phyloP scores from a whole-genome alignment of 2,329 filamentous ascomycete genomes.

The Drechslerella coelobrocha region DNA sequence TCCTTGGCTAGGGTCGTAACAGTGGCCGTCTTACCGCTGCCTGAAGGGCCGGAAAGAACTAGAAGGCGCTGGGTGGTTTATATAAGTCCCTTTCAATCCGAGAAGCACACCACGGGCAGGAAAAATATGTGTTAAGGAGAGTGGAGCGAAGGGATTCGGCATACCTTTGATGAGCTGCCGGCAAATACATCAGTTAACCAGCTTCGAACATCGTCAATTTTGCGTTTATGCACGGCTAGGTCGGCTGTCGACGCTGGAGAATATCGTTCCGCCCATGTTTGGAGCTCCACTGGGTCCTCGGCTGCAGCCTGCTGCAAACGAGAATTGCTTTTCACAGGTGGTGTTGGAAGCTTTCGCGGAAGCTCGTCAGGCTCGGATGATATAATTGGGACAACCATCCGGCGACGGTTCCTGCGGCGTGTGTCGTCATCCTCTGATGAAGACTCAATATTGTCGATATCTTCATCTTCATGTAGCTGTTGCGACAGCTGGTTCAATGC shows the following conservation, averaged over 20 bases:
- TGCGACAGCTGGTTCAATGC: slow-evolving; percentile 13
- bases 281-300: slow-evolving; percentile 12
- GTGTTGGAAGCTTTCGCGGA: slow-evolving; percentile 33
- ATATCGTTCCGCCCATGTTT: slow-evolving; percentile 53
- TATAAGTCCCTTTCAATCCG: slow-evolving; percentile 50
- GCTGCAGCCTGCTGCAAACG: neutral
- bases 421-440: slow-evolving; percentile 36
- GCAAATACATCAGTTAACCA: slow-evolving; percentile 80
- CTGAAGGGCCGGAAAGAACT: slow-evolving; percentile 86
- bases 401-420: slow-evolving; percentile 19
- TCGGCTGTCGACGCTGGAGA: slow-evolving; percentile 61
- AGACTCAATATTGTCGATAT: slow-evolving; percentile 38
- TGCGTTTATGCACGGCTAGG: slow-evolving; percentile 91
- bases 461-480: slow-evolving; percentile 40
- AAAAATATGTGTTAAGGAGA: too few species aligned
- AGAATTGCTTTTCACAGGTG: slow-evolving; percentile 9
- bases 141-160: too few species aligned
- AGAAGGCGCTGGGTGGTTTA: slow-evolving; percentile 73
- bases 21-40: slow-evolving; percentile 91
- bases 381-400: slow-evolving; percentile 41
- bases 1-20: slow-evolving; percentile 77
- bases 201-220: slow-evolving; percentile 80
- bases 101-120: neutral
- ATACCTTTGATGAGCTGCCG: slow-evolving; percentile 59
- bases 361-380: slow-evolving; percentile 48